Percentiles rank a stretch among this genome's conserved stretches.
phyloP scores from a whole-genome alignment of 1,284 basidiomycete genomes.

The Kwoniella shivajii region DNA sequence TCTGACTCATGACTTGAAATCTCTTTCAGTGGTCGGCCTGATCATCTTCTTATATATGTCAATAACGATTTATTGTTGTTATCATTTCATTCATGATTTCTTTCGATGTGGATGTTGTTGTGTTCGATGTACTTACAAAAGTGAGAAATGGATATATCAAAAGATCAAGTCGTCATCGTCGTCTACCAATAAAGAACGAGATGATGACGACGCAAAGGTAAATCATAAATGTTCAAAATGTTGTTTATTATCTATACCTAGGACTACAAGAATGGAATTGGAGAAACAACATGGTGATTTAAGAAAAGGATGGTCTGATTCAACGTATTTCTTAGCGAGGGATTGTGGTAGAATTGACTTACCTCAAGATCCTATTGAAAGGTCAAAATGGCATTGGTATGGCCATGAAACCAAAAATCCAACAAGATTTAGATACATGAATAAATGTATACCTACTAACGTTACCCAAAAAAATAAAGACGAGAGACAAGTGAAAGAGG shows the following conservation, averaged over 20 bases:
- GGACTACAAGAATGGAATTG: conserved; percentile 5
- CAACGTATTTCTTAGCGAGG: conserved; percentile 12
- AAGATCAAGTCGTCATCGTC: no score
- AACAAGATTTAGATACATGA: not conserved
- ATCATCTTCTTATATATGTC: conserved; percentile 18
- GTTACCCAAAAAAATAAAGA: not conserved
- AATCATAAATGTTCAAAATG: conserved; percentile 9
- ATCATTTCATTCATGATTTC: conserved; percentile 21
- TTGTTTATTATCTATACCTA: conserved; percentile 11
- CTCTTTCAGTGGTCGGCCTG: conserved; percentile 15
- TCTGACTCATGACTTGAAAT: not conserved
- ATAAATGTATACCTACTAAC: not conserved
- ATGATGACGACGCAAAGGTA: not conserved
- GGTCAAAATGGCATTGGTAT: conserved; percentile 22
- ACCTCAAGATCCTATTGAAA: conserved; percentile 14
- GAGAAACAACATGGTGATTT: conserved; percentile 23
- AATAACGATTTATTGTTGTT: conserved; percentile 20
- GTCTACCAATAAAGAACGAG: not conserved
- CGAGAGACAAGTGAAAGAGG: not conserved
- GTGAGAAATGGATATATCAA: no score
- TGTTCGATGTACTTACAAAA: conserved; percentile 13
- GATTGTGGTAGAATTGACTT: conserved; percentile 19
- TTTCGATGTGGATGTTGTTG: conserved; percentile 21
- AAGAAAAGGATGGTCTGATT: conserved; percentile 19
- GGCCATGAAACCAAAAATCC: conserved; percentile 16